Percentiles rank a stretch among this genome's conserved stretches.
Conservation (phyloP, 2,329 filamentous ascomycete genomes). For the Monilinia laxa region DNA sequence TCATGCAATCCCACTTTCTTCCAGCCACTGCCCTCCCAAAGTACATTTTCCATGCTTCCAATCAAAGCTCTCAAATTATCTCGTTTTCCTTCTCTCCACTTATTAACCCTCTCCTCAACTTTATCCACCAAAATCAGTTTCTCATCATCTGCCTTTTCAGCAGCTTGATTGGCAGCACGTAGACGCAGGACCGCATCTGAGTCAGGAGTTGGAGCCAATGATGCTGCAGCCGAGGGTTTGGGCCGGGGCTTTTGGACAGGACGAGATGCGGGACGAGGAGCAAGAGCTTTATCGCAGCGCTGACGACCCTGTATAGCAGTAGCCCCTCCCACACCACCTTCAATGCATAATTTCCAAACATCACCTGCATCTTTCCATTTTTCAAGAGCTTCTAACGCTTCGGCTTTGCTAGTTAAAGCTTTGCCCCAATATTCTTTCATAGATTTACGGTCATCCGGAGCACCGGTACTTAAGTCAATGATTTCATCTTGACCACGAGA, state of each 20-base stretch:
- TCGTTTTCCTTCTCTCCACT: slow-evolving; percentile 88
- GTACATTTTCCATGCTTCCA: slow-evolving; percentile 79
- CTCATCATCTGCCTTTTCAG: slow-evolving; percentile 85
- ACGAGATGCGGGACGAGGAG: slow-evolving; percentile 56
- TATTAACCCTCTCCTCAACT: slow-evolving; percentile 74
- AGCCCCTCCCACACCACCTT: slow-evolving; percentile 80
- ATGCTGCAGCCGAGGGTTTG: slow-evolving; percentile 45
- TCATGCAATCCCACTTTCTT: slow-evolving; percentile 96
- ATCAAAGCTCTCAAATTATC: slow-evolving; percentile 89
- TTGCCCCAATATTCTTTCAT: slow-evolving; percentile 95
- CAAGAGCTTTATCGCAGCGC: slow-evolving; percentile 83
- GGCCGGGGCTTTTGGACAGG: slow-evolving; percentile 47
- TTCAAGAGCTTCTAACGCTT: slow-evolving; percentile 93
- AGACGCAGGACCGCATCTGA: slow-evolving; percentile 80
- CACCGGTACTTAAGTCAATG: slow-evolving; percentile 65
- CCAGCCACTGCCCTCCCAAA: slow-evolving; percentile 93
- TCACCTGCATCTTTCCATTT: slow-evolving; percentile 81
- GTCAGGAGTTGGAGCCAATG: slow-evolving; percentile 47
- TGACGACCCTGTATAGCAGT: slow-evolving; percentile 83
- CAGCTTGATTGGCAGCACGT: slow-evolving; percentile 79
- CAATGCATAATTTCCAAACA: slow-evolving; percentile 80
- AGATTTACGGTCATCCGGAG: slow-evolving; percentile 66
- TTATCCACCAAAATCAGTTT: slow-evolving; percentile 85
- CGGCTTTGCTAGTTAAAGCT: slow-evolving; percentile 89
- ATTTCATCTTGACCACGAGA: slow-evolving; percentile 76